A percentile compares a stretch with the other conserved stretches of the same genome.
phyloP scores from a whole-genome alignment of 2,329 filamentous ascomycete genomes.

The Neonectria hederae region DNA sequence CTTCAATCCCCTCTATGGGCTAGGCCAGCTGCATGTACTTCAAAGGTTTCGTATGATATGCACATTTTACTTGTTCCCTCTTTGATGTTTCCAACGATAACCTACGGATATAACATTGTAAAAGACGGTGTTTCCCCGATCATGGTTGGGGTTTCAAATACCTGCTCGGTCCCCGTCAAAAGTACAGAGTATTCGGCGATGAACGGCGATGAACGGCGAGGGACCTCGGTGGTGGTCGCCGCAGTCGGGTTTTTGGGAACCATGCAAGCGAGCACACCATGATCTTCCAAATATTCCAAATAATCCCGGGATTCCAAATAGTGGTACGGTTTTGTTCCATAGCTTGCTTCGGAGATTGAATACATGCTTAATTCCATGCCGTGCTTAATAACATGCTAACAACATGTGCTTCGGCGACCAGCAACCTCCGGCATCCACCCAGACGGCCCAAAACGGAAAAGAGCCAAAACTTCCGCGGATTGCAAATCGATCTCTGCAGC shows the following conservation, averaged over 20 bases:
- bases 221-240: not conserved
- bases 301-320: not conserved
- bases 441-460: constrained; percentile 18
- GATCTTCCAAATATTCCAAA: not conserved
- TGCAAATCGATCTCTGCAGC: constrained; percentile 39
- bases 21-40: not conserved
- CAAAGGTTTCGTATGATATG: not conserved
- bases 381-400: not conserved
- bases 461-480: constrained; percentile 37
- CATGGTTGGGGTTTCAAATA: not conserved
- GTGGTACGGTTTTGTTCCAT: not conserved
- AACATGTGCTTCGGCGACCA: not conserved
- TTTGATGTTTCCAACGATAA: not conserved
- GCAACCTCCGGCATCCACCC: not conserved
- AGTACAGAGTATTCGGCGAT: not conserved
- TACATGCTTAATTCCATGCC: not conserved
- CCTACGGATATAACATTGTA: not conserved
- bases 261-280: not conserved
- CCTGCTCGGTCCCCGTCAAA: not conserved
- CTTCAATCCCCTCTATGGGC: not conserved
- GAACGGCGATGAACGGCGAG: constrained; percentile 3
- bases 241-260: not conserved
- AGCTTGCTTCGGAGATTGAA: not conserved
- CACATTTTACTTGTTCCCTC: not conserved
- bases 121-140: not conserved